phyloP scores from a whole-genome alignment of 805 yeast species.

The Teunomyces atbi region DNA sequence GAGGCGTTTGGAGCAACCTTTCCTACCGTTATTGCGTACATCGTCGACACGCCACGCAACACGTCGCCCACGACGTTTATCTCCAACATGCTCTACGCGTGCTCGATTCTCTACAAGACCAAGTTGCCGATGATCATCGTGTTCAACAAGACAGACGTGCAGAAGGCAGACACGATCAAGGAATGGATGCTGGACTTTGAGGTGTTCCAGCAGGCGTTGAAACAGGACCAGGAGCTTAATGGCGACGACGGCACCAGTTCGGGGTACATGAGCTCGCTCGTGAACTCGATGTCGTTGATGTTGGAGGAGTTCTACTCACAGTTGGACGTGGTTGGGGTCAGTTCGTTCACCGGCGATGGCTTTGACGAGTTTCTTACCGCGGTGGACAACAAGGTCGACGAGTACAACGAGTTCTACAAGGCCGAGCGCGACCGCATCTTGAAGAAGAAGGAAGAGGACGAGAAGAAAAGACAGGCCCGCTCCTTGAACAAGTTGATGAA shows the following conservation, averaged over 20 bases:
- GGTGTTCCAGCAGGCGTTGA: conserved; percentile 76
- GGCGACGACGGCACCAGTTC: conserved; percentile 61
- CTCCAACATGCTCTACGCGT: conserved; percentile 97
- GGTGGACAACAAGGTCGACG: conserved; percentile 83
- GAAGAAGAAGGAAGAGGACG: conserved; percentile 73
- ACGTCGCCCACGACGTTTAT: conserved; percentile 94
- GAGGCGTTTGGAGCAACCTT: conserved; percentile 94
- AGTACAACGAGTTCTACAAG: conserved; percentile 78
- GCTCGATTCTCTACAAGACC: conserved; percentile 93
- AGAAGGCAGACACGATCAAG: conserved; percentile 80
- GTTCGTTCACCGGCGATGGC: conserved; percentile 91
- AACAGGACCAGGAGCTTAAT: conserved; percentile 62
- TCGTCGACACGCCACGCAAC: conserved; percentile 95
- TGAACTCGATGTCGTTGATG: conserved; percentile 94
- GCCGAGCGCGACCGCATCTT: conserved; percentile 82
- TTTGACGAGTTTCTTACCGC: conserved; percentile 86
- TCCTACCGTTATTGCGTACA: conserved; percentile 94
- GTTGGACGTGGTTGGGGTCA: conserved; percentile 87
- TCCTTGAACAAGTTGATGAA: conserved; percentile 74
- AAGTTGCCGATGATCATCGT: conserved; percentile 96
- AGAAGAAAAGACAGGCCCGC: conserved; percentile 66
- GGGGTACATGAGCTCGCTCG: conserved; percentile 91
- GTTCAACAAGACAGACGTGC: conserved; percentile 90
- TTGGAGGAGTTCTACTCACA: conserved; percentile 94
- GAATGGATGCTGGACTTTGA: conserved; percentile 99